Base-by-base conservation (phyloP, 495 filamentous ascomycete species). In the Hypoxylon fragiforme region DNA sequence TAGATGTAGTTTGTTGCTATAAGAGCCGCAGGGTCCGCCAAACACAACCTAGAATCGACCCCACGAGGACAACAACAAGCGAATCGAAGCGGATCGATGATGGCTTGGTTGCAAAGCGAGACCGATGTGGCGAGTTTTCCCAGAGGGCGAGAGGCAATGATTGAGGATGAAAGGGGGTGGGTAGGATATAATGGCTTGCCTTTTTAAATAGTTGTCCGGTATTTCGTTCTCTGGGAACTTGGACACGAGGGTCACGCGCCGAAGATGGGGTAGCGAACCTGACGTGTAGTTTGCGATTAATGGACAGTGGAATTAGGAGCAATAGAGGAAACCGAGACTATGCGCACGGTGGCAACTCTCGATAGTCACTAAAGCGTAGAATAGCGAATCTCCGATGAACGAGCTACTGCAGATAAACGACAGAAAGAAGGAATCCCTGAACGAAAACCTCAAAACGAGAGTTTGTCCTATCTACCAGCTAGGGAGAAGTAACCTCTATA, bases 341-440 rank as follows among this genome's bases (percentile, higher is more conserved):
- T 44, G 58, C 52, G 50, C n/a, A 57, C 52, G 58, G 58, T 57
- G 58, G 58, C 52, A 62, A 62, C 58, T 57, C 47, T 48, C 22
- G 55, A 22, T 18, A 44, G 18, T 28, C 32, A 42, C 14, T 26
- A 48, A 35, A 35, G 41, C 57, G 50, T 61, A 42, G 31, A 30
- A 47, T 44, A n/a, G n/a, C n/a, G n/a, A n/a, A n/a, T 14, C 14
- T 44, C 57, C 32, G 57, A 47, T 37, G 46, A 51, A 51, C 40
- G 40, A 37, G 34, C 34, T 50, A 58, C 36, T 26, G 47, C 19
- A 52, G 36, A 62, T 4, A 28, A 44, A 62, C 36, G 18, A 53
- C 37, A 57, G 58, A 63, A 63, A 58, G 60, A 63, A 63, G 49
- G 39, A 63, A 63, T 54, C 49, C 44, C 49, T 49, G 50, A 54